Conservation (phyloP, 176 grass and related monocot genomes). For the Tillandsia leiboldiana region DNA sequence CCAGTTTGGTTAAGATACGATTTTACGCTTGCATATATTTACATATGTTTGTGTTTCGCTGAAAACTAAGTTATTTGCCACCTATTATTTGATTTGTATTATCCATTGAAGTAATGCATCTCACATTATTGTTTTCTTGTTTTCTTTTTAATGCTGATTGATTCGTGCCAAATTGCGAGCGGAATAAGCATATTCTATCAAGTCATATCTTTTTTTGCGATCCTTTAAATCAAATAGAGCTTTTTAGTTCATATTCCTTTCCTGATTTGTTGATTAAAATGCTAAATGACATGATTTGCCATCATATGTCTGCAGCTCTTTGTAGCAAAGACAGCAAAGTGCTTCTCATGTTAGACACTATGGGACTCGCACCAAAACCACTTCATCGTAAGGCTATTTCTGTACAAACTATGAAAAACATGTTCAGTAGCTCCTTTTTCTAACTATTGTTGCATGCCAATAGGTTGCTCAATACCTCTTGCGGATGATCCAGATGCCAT, state of each 20-base stretch:
- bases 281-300: slow-evolving; percentile 11
- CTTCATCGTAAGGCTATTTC: slow-evolving; percentile 59
- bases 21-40: too few species aligned
- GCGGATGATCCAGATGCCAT: slow-evolving; percentile 52
- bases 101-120: neutral
- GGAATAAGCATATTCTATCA: too few species aligned
- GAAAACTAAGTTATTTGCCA: neutral
- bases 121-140: neutral
- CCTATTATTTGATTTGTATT: neutral
- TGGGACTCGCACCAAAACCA: slow-evolving; percentile 34
- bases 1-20: too few species aligned
- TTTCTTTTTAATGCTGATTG: neutral
- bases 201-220: too few species aligned
- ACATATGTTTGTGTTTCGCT: neutral
- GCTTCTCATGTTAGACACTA: slow-evolving; percentile 26
- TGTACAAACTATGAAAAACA: neutral
- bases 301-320: slow-evolving; percentile 28
- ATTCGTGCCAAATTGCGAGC: neutral
- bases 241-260: neutral
- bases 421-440: neutral
- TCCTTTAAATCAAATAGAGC: neutral
- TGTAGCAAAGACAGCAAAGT: slow-evolving; percentile 61
- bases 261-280: neutral
- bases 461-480: slow-evolving; percentile 73
- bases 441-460: slow-evolving; percentile 1